Evolutionary conservation across 1,284 basidiomycete genomes (phyloP), one percentile per base, ranked within the genome.

Genomic region (Apiotrichum gamsii): DNA sequence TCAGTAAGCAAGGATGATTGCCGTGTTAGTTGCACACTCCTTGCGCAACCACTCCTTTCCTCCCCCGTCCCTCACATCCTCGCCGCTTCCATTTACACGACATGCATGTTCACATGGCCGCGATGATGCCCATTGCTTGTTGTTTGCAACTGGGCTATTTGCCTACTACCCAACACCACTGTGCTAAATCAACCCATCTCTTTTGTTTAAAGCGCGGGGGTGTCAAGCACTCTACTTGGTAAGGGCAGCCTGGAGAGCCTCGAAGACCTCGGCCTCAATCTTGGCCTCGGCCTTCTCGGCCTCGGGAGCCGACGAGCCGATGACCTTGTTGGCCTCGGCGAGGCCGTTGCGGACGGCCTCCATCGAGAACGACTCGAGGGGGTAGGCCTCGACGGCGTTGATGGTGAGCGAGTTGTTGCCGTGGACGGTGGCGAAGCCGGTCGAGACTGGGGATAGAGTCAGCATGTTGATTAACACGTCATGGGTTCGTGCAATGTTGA

Each of bases 341-440:
- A 98, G 82, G 69, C 89, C 90, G 31, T 84, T 76, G 60, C 90
- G 88, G 61, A 97, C 80, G 60, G 88, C 69, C 60, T 73, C 70
- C 20, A 61, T 45, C 32, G 71, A 70, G 65, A 73, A 97, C 46
- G 84, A 78, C 54, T 95, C 91, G 29, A 99, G 77, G 37, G 89
- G 84, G 63, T 91, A 94, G 54, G 88, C 95, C 79, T 98, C 95
- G 46, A 98, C 85, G 54, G 87, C 90, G 75, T 98, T 98, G 72
- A 98, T 87, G 36, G 94, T 96, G 51, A 98, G 78, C 62, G 81
- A 84, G 81, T 97, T 99, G 78, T 93, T 91, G 43, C 90, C 89
- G 76, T 98, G 95, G 42, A 99, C 89, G 51, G 87, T 96, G 47
- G 95, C 94, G 70, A 99, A 97, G 51, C 95, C 95, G 56, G 89